These are phyloP conservation scores for Pichia occidentalis DNA, from an alignment of 805 yeast genomes.

Conservation along the genomic window DNA sequence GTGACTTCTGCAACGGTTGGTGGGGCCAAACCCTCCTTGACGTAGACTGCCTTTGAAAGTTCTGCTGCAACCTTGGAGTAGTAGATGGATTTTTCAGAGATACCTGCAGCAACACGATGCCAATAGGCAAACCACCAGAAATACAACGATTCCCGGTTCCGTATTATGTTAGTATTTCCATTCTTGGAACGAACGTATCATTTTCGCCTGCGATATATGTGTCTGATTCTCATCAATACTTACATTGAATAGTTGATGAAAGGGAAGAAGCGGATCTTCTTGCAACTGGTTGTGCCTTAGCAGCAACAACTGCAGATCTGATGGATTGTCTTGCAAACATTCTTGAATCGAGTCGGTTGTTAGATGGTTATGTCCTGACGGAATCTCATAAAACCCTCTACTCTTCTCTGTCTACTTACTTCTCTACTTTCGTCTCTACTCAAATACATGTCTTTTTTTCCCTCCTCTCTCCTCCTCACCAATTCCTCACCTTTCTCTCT, in stretches of 20 bases:
- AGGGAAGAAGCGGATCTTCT: slow-evolving; percentile 36
- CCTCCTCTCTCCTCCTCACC: no score
- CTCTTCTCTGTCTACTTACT: slow-evolving; percentile 1
- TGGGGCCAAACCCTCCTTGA: slow-evolving; percentile 89
- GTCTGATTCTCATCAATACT: no score
- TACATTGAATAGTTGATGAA: slow-evolving; percentile 20
- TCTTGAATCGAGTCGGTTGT: neutral
- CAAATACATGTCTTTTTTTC: no score
- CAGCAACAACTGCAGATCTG: slow-evolving; percentile 23
- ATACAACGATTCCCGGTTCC: no score
- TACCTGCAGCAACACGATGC: slow-evolving; percentile 25
- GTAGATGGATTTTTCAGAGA: slow-evolving; percentile 59
- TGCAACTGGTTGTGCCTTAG: slow-evolving; percentile 23
- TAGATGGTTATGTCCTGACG: neutral
- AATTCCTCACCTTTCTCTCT: no score
- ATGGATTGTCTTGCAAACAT: slow-evolving; percentile 32
- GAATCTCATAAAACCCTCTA: neutral
- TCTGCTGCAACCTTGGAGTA: slow-evolving; percentile 60
- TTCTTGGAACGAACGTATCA: no score
- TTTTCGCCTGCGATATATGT: no score
- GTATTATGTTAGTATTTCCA: no score
- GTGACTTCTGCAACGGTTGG: slow-evolving; percentile 75
- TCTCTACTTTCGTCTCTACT: no score
- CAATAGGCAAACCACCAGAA: no score
- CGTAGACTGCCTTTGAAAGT: slow-evolving; percentile 67